phyloP scores from a whole-genome alignment of 2,329 filamentous ascomycete genomes.

The Xylaria sp. region DNA sequence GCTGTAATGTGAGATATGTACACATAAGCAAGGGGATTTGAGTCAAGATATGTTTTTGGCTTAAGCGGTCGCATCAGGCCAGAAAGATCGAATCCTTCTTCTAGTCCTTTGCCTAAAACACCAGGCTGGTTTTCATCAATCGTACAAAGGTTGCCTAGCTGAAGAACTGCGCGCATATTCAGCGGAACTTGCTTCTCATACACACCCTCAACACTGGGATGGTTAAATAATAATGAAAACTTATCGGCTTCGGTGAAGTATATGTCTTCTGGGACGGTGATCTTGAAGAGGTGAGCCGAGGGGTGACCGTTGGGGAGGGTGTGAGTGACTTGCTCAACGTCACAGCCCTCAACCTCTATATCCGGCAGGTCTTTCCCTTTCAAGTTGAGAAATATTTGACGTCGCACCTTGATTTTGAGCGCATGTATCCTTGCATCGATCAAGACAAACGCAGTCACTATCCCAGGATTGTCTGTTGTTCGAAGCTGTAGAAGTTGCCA shows the following conservation, averaged over 20 bases:
- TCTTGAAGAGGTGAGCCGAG: constrained; percentile 92
- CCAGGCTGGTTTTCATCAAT: constrained; percentile 92
- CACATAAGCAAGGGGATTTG: constrained; percentile 81
- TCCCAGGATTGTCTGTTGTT: constrained; percentile 83
- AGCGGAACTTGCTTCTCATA: constrained; percentile 95
- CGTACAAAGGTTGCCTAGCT: constrained; percentile 89
- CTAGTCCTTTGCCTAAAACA: constrained; percentile 90
- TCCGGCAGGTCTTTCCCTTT: constrained; percentile 89
- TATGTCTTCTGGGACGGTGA: constrained; percentile 87
- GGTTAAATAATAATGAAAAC: constrained; percentile 85
- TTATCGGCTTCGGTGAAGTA: constrained; percentile 88
- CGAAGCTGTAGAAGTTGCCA: constrained; percentile 95
- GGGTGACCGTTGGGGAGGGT: constrained; percentile 95
- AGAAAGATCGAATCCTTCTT: constrained; percentile 90
- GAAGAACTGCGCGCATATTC: constrained; percentile 85
- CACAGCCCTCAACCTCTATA: constrained; percentile 85
- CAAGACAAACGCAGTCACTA: constrained; percentile 88
- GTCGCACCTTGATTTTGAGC: constrained; percentile 87
- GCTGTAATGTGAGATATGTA: constrained; percentile 93
- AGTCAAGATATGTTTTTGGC: constrained; percentile 76
- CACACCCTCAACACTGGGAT: constrained; percentile 94
- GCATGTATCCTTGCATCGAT: constrained; percentile 93
- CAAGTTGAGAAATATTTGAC: constrained; percentile 91
- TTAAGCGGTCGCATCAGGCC: constrained; percentile 77
- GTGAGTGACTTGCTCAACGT: constrained; percentile 92